A percentile compares a stretch with the other conserved stretches of the same genome.
These are phyloP conservation scores for Hapsidospora chrysogenum DNA, from an alignment of 495 filamentous ascomycete species.

Conservation along the genomic window DNA sequence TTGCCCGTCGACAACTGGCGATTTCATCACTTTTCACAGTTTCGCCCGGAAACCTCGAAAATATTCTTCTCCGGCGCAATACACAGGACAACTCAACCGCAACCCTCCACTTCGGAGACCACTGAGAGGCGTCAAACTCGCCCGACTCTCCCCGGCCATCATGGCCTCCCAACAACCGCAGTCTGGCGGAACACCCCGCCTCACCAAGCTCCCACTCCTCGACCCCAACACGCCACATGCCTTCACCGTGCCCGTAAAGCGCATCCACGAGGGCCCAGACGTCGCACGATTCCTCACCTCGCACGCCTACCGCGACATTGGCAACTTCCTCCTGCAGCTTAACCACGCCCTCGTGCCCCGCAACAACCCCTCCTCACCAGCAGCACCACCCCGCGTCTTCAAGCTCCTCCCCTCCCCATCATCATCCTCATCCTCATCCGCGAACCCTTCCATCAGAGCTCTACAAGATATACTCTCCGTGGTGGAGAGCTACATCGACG, in stretches of 20 bases:
- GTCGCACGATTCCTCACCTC: constrained; percentile 60
- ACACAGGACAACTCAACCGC: too few species aligned
- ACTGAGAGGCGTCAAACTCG: too few species aligned
- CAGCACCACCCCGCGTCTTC: not conserved
- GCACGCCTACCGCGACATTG: constrained; percentile 70
- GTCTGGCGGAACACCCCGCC: too few species aligned
- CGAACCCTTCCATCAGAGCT: constrained; percentile 39
- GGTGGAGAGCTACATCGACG: constrained; percentile 50
- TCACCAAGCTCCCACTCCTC: constrained; percentile 17
- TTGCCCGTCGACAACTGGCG: too few species aligned
- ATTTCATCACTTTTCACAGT: too few species aligned
- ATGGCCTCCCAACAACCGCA: too few species aligned
- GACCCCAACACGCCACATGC: constrained; percentile 16
- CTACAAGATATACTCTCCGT: constrained; percentile 44
- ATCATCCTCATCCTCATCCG: too few species aligned
- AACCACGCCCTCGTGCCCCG: constrained; percentile 71
- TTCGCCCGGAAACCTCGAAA: too few species aligned
- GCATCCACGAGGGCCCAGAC: constrained; percentile 68
- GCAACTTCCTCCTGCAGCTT: constrained; percentile 73
- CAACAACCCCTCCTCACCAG: constrained; percentile 8
- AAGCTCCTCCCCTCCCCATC: constrained; percentile 22
- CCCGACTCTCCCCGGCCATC: too few species aligned
- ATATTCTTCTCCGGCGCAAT: too few species aligned
- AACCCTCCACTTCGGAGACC: too few species aligned
- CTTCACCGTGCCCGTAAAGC: constrained; percentile 47